Base-by-base conservation (phyloP, 1,284 basidiomycete species). In the Quambalaria eucalypti region DNA sequence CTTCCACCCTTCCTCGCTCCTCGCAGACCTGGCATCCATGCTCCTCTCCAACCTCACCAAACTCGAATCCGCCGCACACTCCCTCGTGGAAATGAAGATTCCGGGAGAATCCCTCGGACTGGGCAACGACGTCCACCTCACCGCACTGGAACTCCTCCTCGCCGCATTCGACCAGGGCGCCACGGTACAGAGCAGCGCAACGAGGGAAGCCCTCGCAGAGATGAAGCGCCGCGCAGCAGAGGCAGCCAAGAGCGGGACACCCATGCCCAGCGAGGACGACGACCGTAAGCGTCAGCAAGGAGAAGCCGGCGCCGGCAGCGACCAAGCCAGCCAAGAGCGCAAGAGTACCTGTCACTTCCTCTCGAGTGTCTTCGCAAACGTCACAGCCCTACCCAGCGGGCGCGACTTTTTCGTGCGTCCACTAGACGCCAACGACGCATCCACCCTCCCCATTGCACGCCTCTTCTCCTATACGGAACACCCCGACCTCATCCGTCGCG, bases 1-100 rank as follows among this genome's bases (percentile, higher is more conserved):
- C 55, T 81, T 91, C 60, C 87, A 93, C 77, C 86, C 88, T 5
- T 83, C 87, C 60, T 86, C 92, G 3, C 84, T 88, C 52, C 84
- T 96, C 19, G 90, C 91, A 29, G 93, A 97, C 78, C 83, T 97
- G 9, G 90, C 91, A 1, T 85, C 89, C 29, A 98, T 99, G 95
- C 81, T 98, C 1, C 82, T 98, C 5, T 96, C 92, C 19, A 99
- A 99, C 77, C 80, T 97, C 42, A 90, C 90, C 14, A 83, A 88
- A 12, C 84, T 88, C 51, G 78, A 82, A 0, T 82, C 87, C 49
- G 86, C 87, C 60, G 79, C 83, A 2, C 76, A 81, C 1, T 78
- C 96, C 9, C 79, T 92, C 2, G 79, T 80, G 64, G 12, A 60
- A 60, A 28, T 56, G 58, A 42, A 64, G 64, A 8, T 48, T 71